Percentiles rank a stretch among this genome's conserved stretches.
These are phyloP conservation scores for Striga asiatica DNA, from an alignment of 257 asterid genomes.

Conservation along the genomic window DNA sequence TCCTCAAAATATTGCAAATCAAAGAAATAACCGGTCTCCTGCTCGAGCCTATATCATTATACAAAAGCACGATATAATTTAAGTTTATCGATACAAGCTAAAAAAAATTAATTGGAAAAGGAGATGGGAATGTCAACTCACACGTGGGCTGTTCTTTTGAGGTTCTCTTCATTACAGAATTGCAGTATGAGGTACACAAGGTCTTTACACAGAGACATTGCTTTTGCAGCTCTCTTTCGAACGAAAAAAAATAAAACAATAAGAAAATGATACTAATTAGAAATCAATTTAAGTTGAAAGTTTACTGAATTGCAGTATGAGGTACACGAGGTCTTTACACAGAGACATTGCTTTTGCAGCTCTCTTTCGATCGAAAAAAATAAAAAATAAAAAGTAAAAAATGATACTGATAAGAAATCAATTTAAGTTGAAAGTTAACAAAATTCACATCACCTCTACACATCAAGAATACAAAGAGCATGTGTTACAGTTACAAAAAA, in stretches of 20 bases:
- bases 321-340: neutral
- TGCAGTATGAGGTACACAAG: constrained; percentile 59
- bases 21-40: constrained; percentile 57
- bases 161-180: constrained; percentile 61
- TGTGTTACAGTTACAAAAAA: too few species aligned
- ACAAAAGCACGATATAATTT: too few species aligned
- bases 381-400: too few species aligned
- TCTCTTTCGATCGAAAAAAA: neutral
- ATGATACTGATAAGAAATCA: too few species aligned
- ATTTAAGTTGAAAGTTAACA: too few species aligned
- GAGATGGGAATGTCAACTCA: constrained; percentile 20
- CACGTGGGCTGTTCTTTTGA: constrained; percentile 54
- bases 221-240: neutral
- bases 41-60: constrained; percentile 78
- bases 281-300: too few species aligned
- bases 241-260: too few species aligned
- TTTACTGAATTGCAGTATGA: too few species aligned
- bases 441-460: neutral
- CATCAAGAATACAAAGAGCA: neutral
- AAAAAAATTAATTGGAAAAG: neutral
- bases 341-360: too few species aligned
- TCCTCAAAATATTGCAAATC: constrained; percentile 50
- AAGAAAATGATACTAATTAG: neutral
- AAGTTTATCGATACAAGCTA: too few species aligned
- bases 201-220: constrained; percentile 44